A percentile compares a stretch with the other conserved stretches of the same genome.
These are phyloP conservation scores for Carex kokanica DNA, from an alignment of 176 grass and related monocot species.

Conservation along the genomic window DNA sequence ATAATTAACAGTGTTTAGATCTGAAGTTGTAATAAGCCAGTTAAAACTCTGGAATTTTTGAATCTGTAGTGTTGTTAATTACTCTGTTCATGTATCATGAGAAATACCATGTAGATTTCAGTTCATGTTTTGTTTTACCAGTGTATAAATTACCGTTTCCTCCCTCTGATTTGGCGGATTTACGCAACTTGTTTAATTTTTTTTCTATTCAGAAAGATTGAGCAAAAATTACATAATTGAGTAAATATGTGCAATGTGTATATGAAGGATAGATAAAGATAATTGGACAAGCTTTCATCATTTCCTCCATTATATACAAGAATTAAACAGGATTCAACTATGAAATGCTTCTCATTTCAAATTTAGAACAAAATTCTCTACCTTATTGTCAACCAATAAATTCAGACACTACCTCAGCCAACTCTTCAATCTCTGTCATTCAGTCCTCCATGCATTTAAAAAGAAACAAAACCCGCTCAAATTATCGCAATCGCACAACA, in stretches of 20 bases:
- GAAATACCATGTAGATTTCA: background rate
- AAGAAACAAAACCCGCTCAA: slow-evolving; percentile 76
- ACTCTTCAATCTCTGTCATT: slow-evolving; percentile 35
- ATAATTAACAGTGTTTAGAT: background rate
- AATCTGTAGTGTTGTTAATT: background rate
- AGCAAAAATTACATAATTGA: background rate
- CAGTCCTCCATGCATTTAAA: slow-evolving; percentile 80
- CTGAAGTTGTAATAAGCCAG: background rate
- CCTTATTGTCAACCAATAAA: slow-evolving; percentile 8
- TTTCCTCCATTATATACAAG: slow-evolving; percentile 14
- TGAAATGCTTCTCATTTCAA: slow-evolving; percentile 17
- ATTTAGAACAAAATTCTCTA: slow-evolving; percentile 9
- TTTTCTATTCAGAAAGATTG: background rate
- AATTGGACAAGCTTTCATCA: slow-evolving; percentile 9
- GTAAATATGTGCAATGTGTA: background rate
- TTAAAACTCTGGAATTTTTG: background rate
- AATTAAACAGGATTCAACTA: slow-evolving; percentile 18
- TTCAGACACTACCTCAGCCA: background rate
- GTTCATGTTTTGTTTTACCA: background rate
- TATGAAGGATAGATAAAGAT: background rate
- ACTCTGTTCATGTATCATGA: background rate
- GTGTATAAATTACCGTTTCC: background rate
- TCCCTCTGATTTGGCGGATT: background rate
- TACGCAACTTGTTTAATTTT: background rate
- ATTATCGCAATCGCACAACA: background rate